Conservation (phyloP, 139 green algal species). For the Tetradesmus lagerheimii region DNA sequence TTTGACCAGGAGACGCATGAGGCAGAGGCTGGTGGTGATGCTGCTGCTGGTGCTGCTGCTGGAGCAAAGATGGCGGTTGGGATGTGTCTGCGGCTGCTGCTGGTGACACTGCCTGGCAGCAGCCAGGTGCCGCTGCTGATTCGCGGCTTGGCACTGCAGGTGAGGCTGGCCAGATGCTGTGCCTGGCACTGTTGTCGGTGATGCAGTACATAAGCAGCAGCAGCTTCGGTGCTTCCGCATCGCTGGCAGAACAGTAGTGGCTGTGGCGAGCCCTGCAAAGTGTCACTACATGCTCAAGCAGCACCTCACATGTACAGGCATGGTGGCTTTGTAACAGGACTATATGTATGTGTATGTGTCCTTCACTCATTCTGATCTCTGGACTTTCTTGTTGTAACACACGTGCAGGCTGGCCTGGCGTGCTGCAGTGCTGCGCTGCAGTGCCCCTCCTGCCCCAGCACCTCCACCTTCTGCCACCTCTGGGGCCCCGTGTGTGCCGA, state of each 20-base stretch:
- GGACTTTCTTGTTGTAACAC: not conserved
- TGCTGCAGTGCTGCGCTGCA: slow-evolving; percentile 20
- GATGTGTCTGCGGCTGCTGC: slow-evolving; percentile 27
- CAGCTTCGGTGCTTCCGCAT: no score
- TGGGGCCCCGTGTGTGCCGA: slow-evolving; percentile 32
- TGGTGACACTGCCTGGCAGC: slow-evolving; percentile 33
- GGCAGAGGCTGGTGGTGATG: not conserved
- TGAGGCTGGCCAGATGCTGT: not conserved
- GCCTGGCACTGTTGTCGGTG: not conserved
- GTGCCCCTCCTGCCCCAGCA: slow-evolving; percentile 9
- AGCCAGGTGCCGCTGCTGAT: not conserved
- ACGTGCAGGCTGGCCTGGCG: slow-evolving; percentile 6
- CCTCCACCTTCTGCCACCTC: slow-evolving; percentile 16
- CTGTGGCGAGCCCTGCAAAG: no score
- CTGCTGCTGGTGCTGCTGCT: not conserved
- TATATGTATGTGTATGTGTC: no score
- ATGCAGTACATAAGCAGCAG: no score
- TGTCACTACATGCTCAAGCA: no score
- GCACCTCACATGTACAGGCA: no score
- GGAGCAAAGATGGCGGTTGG: not conserved
- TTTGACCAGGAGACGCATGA: not conserved
- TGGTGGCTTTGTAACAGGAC: no score
- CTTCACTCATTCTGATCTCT: not conserved
- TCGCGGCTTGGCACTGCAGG: slow-evolving; percentile 30
- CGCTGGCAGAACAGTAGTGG: no score